Evolutionary conservation across 306 rosid species (phyloP).

Genomic region (Dryas alaskensis): DNA sequence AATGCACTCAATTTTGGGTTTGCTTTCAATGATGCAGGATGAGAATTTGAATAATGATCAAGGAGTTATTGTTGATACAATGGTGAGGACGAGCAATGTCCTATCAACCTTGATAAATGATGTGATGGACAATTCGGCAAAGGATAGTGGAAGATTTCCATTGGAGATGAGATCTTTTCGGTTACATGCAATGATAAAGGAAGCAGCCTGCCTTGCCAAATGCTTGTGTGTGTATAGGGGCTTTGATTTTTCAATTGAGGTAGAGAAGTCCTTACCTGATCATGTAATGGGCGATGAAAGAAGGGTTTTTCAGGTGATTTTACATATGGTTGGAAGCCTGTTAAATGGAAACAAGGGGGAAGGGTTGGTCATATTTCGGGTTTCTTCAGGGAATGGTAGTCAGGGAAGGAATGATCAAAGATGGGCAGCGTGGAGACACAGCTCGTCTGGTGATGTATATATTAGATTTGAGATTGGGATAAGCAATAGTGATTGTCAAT

Average conservation of each 20-base stretch:
- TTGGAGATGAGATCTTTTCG: conserved; percentile 75
- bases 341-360: conserved; percentile 56
- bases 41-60: conserved; percentile 72
- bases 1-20: conserved; percentile 91
- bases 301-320: conserved; percentile 95
- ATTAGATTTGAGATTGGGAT: conserved; percentile 83
- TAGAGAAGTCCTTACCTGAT: conserved; percentile 78
- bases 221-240: conserved; percentile 83
- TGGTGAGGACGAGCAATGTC: conserved; percentile 86
- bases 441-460: conserved; percentile 72
- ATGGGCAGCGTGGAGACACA: conserved; percentile 80
- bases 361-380: conserved; percentile 60
- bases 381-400: conserved; percentile 64
- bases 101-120: conserved; percentile 83
- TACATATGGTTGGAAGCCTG: conserved; percentile 94
- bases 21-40: conserved; percentile 82
- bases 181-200: conserved; percentile 78
- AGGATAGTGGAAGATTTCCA: conserved; percentile 75
- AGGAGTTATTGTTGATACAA: conserved; percentile 71
- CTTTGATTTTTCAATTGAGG: conserved; percentile 67
- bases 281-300: conserved; percentile 90
- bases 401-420: conserved; percentile 88
- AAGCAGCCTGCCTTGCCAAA: conserved; percentile 91
- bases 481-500: conserved; percentile 50
- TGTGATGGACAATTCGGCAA: conserved; percentile 79